These are phyloP conservation scores for Hanseniaspora guilliermondii DNA, from an alignment of 805 yeast species.

Conservation along the genomic window DNA sequence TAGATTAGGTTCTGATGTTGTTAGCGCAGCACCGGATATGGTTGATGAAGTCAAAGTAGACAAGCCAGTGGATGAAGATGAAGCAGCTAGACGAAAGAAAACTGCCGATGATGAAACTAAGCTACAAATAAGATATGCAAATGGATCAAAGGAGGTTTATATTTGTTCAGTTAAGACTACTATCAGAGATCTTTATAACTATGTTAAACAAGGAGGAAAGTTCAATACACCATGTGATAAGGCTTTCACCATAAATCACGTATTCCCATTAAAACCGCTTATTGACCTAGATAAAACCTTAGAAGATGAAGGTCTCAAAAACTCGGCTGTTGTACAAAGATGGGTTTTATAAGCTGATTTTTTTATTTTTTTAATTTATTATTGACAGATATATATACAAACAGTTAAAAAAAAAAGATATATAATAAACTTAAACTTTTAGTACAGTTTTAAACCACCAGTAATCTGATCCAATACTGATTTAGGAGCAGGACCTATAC, in stretches of 20 bases:
- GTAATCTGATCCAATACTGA: conserved; percentile 68
- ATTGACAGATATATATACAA: conserved; percentile 3
- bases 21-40: conserved; percentile 40
- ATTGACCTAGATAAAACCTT: conserved; percentile 46
- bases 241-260: conserved; percentile 55
- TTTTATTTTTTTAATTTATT: neutral
- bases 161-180: conserved; percentile 55
- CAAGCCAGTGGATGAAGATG: conserved; percentile 17
- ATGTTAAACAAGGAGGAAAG: conserved; percentile 33
- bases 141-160: conserved; percentile 57
- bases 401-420: neutral
- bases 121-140: conserved; percentile 74
- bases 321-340: conserved; percentile 83
- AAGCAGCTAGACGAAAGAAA: conserved; percentile 19
- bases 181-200: conserved; percentile 54
- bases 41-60: conserved; percentile 1
- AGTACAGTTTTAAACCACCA: conserved; percentile 62
- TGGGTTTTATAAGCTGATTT: conserved; percentile 34
- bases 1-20: conserved; percentile 80
- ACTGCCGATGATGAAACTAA: conserved; percentile 47
- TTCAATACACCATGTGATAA: conserved; percentile 34
- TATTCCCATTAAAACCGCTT: conserved; percentile 71
- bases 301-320: conserved; percentile 61
- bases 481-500: conserved; percentile 93
- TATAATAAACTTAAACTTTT: conserved; percentile 13